These are phyloP conservation scores for Talaromyces verruculosus DNA, from an alignment of 2,329 filamentous ascomycete genomes.

Conservation along the genomic window DNA sequence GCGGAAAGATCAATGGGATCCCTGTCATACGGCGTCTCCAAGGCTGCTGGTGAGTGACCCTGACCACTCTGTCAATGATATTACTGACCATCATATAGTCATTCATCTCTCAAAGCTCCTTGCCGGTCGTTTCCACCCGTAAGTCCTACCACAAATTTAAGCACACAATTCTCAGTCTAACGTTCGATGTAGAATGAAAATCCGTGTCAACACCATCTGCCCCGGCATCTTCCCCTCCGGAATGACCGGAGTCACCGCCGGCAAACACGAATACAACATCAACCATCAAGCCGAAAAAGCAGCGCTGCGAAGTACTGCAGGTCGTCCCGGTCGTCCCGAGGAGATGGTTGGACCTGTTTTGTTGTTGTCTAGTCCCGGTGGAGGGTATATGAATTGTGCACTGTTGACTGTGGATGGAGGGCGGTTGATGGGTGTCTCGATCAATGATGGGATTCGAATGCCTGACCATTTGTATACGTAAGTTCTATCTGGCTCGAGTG, in stretches of 20 bases:
- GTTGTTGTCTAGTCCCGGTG: constrained; percentile 28
- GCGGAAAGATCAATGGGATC: constrained; percentile 25
- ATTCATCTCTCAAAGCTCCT: constrained; percentile 25
- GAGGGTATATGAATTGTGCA: constrained; percentile 31
- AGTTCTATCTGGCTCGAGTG: not conserved
- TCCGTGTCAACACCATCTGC: constrained; percentile 28
- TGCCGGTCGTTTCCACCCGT: constrained; percentile 23
- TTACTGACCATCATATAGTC: constrained; percentile 19
- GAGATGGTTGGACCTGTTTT: constrained; percentile 31
- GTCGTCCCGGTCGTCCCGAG: constrained; percentile 28
- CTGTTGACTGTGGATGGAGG: constrained; percentile 31
- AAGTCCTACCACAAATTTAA: not conserved
- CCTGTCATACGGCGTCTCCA: constrained; percentile 29
- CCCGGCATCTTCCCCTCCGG: constrained; percentile 25
- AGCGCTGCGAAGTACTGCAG: constrained; percentile 27
- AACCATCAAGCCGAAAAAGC: constrained; percentile 27
- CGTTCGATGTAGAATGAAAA: constrained; percentile 18
- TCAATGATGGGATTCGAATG: constrained; percentile 24
- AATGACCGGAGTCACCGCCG: constrained; percentile 21
- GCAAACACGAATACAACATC: constrained; percentile 25
- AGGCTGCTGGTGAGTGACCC: constrained; percentile 24
- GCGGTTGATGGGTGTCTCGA: constrained; percentile 21
- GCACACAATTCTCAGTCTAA: no score
- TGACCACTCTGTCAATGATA: not conserved
- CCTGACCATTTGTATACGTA: constrained; percentile 23